These are phyloP conservation scores for Paramecium tetraurelia DNA, from an alignment of 73 alveolate genomes.

Conservation along the genomic window DNA sequence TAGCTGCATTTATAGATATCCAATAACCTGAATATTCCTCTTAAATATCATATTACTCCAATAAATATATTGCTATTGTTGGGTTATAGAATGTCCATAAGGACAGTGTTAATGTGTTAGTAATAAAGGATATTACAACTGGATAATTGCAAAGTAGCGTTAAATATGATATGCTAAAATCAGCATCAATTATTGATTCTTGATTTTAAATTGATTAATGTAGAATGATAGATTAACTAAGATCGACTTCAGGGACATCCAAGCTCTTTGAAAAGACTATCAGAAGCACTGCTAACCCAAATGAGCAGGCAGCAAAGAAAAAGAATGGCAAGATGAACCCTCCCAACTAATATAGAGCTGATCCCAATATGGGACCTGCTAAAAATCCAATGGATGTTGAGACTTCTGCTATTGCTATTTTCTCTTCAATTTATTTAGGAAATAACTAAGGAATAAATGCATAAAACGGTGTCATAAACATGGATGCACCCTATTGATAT, in stretches of 20 bases:
- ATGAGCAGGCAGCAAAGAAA: background rate
- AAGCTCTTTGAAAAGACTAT: background rate
- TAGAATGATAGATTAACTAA: background rate
- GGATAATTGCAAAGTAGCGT: background rate
- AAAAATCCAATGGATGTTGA: slow-evolving; percentile 30
- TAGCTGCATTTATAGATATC: background rate
- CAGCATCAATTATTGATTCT: background rate
- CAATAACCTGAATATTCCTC: background rate
- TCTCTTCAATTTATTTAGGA: background rate
- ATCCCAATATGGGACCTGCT: slow-evolving; percentile 37
- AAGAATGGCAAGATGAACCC: background rate
- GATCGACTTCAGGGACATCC: background rate
- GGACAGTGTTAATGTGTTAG: background rate
- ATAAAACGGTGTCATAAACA: slow-evolving; percentile 35
- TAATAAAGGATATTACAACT: background rate
- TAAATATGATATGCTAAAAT: background rate
- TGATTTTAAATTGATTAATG: background rate
- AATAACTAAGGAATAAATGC: background rate
- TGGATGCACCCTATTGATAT: background rate
- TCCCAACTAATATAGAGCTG: background rate
- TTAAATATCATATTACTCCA: background rate
- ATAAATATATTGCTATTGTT: background rate
- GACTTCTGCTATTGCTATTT: background rate
- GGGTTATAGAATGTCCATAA: slow-evolving; percentile 23
- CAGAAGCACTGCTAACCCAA: background rate